Base-by-base conservation (phyloP, 164 flowering plant genomes). In the Nymphaea thermarum region DNA sequence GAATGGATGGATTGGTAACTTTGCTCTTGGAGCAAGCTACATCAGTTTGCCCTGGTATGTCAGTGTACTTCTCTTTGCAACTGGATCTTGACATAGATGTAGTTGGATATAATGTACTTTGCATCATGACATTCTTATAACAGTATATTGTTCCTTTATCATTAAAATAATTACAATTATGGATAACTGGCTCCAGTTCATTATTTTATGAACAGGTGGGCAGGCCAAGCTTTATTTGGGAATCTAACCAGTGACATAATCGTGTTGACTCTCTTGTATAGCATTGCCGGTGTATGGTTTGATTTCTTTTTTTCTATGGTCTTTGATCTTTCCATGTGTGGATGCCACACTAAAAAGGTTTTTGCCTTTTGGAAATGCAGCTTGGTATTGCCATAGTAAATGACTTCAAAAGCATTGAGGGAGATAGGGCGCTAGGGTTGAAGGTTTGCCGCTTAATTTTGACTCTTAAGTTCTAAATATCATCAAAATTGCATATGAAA, bases 1-100 rank as follows among this genome's bases (percentile, higher is more conserved):
- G 76, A 89, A 94, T 80, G 98, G 97, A 66, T 94, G 98, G 97
- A 82, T 87, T 67, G 98, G 98, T 70, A 94, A 94, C 79, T 91
- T 87, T 78, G 96, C 97, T 64, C 82, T 94, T 4, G 98, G 98
- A 75, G 86, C 90, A 62, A 94, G 98, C 81, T 94, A 94, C 73
- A 94, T 91, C 65, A 78, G 96, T 79, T 83, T 94, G 77, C 98
- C 98, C 64, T 94, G 98, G 98, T 94, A 68, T 51, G 57, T 51
- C 57, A 51, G 8, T n/a, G 57, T 10, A 17, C 43, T 43, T 41
- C 14, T 25, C 47, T 45, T 3, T 43, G 25, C 15, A 45, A 44
- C 15, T 43, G 43, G 7, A 14, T 25, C 41, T 64, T 25, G 43
- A 64, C 6, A 25, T 64, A 43, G 41, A 15, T 4, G 16, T 62